Evolutionary conservation across 192 early-diverging fungal genomes (phyloP).

Genomic region (Entophlyctis luteolus): DNA sequence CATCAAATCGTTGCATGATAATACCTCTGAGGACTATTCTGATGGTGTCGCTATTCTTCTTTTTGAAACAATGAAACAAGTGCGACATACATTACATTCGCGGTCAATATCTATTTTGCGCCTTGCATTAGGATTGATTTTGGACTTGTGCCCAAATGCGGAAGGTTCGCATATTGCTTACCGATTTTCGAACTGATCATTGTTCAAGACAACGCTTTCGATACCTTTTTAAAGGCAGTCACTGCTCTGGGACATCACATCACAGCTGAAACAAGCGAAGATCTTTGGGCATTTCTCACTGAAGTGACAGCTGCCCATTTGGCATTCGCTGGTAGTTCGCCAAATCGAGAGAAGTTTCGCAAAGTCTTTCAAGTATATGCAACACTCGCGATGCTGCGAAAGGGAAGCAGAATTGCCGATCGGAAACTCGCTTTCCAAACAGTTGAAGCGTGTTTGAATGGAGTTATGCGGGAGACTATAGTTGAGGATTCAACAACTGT

Average conservation of each 20-base stretch:
- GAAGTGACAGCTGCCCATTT: not conserved
- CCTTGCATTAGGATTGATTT: slow-evolving; percentile 13
- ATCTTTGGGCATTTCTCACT: slow-evolving; percentile 35
- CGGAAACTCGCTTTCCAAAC: slow-evolving; percentile 1
- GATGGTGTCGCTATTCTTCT: slow-evolving; percentile 79
- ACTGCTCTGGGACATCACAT: slow-evolving; percentile 37
- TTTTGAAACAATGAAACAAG: slow-evolving; percentile 77
- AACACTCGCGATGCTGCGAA: slow-evolving; percentile 6
- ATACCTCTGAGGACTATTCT: slow-evolving; percentile 40
- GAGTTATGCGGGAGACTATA: not conserved
- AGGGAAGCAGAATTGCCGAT: not conserved
- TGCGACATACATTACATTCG: slow-evolving; percentile 57
- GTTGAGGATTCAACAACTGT: slow-evolving; percentile 4
- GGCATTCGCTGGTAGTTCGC: not conserved
- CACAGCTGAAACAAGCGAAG: slow-evolving; percentile 20
- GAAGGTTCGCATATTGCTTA: slow-evolving; percentile 7
- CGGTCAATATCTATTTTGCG: slow-evolving; percentile 40
- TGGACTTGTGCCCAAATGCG: slow-evolving; percentile 6
- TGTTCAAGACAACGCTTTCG: slow-evolving; percentile 20
- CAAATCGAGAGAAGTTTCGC: not conserved
- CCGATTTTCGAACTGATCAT: not conserved
- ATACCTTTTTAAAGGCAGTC: slow-evolving; percentile 30
- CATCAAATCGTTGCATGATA: slow-evolving; percentile 45
- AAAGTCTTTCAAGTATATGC: slow-evolving; percentile 12
- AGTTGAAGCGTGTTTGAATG: not conserved